These are phyloP conservation scores for Phytophthora citricola DNA, from an alignment of 352 stramenopile species.

Conservation along the genomic window DNA sequence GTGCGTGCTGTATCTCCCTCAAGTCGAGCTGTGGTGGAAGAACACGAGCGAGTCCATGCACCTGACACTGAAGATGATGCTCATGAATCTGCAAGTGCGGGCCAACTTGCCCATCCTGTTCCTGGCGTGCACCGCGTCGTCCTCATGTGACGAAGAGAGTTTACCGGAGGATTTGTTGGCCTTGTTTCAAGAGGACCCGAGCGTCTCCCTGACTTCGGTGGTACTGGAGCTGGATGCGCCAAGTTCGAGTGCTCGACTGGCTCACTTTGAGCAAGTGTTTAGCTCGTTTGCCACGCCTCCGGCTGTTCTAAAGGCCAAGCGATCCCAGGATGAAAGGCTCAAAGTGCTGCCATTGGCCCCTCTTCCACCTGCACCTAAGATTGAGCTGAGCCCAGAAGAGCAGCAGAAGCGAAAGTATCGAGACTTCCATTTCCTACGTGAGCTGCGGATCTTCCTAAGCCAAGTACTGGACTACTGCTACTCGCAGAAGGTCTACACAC, in stretches of 20 bases:
- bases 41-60: slow-evolving; percentile 81
- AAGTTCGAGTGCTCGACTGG: slow-evolving; percentile 32
- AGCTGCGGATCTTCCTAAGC: slow-evolving; percentile 89
- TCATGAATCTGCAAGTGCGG: slow-evolving; percentile 74
- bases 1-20: slow-evolving; percentile 82
- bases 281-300: slow-evolving; percentile 60
- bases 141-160: slow-evolving; percentile 26
- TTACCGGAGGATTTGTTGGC: slow-evolving; percentile 61
- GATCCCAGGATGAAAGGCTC: slow-evolving; percentile 40
- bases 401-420: slow-evolving; percentile 60
- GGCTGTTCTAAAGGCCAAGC: slow-evolving; percentile 17
- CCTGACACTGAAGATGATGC: slow-evolving; percentile 80
- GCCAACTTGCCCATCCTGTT: slow-evolving; percentile 79
- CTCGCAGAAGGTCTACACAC: slow-evolving; percentile 67
- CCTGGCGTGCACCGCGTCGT: slow-evolving; percentile 69
- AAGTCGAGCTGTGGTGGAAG: slow-evolving; percentile 80
- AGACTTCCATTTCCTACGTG: slow-evolving; percentile 85
- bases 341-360: slow-evolving; percentile 71
- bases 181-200: slow-evolving; percentile 63
- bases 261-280: slow-evolving; percentile 77
- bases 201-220: slow-evolving; percentile 50
- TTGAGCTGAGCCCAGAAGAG: slow-evolving; percentile 46
- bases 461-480: slow-evolving; percentile 87
- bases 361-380: slow-evolving; percentile 36
- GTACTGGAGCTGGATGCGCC: slow-evolving; percentile 50